phyloP scores from a whole-genome alignment of 352 stramenopile species.

The Phytopythium chamaehyphon region DNA sequence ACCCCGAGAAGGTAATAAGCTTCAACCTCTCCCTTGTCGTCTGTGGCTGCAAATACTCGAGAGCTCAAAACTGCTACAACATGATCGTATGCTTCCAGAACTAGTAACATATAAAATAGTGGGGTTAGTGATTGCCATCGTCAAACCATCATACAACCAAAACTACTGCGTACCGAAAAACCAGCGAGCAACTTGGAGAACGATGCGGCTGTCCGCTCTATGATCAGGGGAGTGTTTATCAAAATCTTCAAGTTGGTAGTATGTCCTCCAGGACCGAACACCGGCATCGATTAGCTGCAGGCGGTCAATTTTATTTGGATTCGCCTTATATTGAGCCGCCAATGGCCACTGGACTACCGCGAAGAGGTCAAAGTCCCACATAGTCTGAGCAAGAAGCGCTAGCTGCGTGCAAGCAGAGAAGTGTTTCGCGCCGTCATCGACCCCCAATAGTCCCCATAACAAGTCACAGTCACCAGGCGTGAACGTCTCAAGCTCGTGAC shows the following conservation, averaged over 20 bases:
- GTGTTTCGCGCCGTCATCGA: constrained; percentile 38
- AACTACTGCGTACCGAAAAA: constrained; percentile 48
- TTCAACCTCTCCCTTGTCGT: too few species aligned
- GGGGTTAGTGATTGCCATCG: too few species aligned
- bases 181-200: constrained; percentile 62
- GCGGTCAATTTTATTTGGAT: too few species aligned
- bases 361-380: constrained; percentile 80
- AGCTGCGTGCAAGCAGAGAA: constrained; percentile 48
- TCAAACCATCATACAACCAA: constrained; percentile 13
- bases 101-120: too few species aligned
- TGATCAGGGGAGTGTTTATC: background rate
- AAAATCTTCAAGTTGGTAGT: constrained; percentile 54
- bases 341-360: constrained; percentile 56
- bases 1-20: background rate
- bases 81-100: background rate
- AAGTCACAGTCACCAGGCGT: constrained; percentile 74
- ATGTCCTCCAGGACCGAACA: constrained; percentile 33
- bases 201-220: constrained; percentile 1
- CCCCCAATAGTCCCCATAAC: constrained; percentile 67
- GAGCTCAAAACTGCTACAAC: too few species aligned
- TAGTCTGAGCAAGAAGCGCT: constrained; percentile 50
- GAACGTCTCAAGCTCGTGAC: constrained; percentile 39
- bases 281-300: constrained; percentile 20
- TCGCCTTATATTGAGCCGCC: constrained; percentile 21
- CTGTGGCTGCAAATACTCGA: too few species aligned